Base-by-base conservation (phyloP, 2,329 filamentous ascomycete species). In the Stylonectria norvegica region DNA sequence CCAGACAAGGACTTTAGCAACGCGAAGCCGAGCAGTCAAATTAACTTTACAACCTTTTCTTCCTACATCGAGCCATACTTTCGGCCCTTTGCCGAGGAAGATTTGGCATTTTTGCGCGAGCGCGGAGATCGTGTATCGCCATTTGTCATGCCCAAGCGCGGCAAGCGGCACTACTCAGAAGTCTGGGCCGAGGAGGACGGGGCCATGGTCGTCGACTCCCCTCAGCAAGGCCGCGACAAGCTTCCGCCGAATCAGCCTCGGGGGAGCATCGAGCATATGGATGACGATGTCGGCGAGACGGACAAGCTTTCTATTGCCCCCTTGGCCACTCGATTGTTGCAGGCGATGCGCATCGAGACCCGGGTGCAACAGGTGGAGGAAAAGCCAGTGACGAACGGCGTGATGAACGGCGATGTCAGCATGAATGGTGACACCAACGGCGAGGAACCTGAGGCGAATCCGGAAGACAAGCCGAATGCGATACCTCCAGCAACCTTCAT, bases 1-100 rank as follows among this genome's bases (percentile, higher is more conserved):
- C 91, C 93, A 1, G 90, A 97, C 64, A 89, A 88, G 62, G 93
- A 98, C 68, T 97, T 96, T 58, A 96, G 88, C 61, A 95, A 81
- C 60, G 85, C 89, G 22, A 98, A 97, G 62, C 89, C 91, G 5
- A 83, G 84, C 15, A 95, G 91, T 56, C 93, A 98, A 69, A 93
- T 97, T 62, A 90, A 86, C 61, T 93, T 93, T 50, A 85, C 81
- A 41, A 95, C 91, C 2, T 98, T 98, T 64, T 84, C 86, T n/a
- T 83, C 86, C 5, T 95, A 93, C 60, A 78, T 94, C 39, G 93
- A 98, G 49, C 88, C 90, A 0, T 97, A 87, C 67, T 93, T 96
- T 50, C 81, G 91, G 5, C 82, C 86, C 0, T 85, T 95, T 53
- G 87, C 85, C 1, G 93, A 98, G 60, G 93, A 98, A 61, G 93